These are phyloP conservation scores for Citrullus mucosospermus DNA, from an alignment of 306 rosid genomes.

Conservation along the genomic window DNA sequence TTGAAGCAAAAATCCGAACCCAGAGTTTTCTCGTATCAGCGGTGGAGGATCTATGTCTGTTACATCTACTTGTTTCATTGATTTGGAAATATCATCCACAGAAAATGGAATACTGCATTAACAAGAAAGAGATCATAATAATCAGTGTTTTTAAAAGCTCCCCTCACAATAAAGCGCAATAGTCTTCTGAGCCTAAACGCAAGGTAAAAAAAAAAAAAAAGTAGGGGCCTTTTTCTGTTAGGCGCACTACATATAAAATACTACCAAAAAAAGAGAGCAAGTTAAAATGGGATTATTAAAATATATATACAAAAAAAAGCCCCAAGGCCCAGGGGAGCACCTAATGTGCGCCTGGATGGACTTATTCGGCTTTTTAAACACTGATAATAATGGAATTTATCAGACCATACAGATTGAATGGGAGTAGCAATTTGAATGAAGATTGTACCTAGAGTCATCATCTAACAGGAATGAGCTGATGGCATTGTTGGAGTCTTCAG, in stretches of 20 bases:
- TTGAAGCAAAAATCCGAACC: constrained; percentile 82
- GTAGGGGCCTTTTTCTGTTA: too few species aligned
- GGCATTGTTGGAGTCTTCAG: constrained; percentile 85
- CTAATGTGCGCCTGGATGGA: too few species aligned
- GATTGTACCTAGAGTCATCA: constrained; percentile 82
- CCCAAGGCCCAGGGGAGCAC: too few species aligned
- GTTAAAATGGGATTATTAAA: too few species aligned
- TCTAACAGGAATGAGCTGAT: constrained; percentile 94
- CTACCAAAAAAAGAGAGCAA: too few species aligned
- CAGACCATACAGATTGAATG: not conserved
- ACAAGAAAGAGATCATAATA: constrained; percentile 5
- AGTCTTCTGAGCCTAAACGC: too few species aligned
- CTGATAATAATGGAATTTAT: not conserved
- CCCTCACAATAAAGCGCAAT: too few species aligned
- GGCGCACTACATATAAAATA: too few species aligned
- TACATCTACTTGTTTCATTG: constrained; percentile 81
- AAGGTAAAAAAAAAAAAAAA: too few species aligned
- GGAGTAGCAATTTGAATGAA: not conserved
- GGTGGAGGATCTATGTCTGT: constrained; percentile 95
- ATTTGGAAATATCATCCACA: constrained; percentile 94
- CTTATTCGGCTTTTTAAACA: too few species aligned
- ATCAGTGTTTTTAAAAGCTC: not conserved
- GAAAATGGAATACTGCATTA: constrained; percentile 89
- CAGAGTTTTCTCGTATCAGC: constrained; percentile 91
- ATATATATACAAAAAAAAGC: too few species aligned